These are phyloP conservation scores for Passiflora organensis DNA, from an alignment of 345 rosid genomes.

Conservation along the genomic window DNA sequence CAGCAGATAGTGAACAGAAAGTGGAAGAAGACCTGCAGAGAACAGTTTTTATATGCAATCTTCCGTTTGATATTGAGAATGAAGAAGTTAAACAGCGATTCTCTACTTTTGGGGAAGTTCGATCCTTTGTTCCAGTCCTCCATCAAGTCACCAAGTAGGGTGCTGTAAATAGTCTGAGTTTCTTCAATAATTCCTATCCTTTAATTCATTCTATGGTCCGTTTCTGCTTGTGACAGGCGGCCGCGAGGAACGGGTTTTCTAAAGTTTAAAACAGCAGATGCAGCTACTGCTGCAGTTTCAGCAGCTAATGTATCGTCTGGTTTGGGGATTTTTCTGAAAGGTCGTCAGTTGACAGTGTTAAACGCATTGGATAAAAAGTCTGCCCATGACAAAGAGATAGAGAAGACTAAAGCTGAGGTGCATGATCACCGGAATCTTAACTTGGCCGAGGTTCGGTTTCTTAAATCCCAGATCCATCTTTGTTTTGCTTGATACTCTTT, in stretches of 20 bases:
- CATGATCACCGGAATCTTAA: conserved; percentile 75
- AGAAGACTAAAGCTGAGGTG: conserved; percentile 65
- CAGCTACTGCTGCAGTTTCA: conserved; percentile 62
- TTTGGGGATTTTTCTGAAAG: conserved; percentile 67
- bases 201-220: conserved; percentile 2
- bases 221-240: conserved; percentile 51
- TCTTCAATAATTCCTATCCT: conserved; percentile 1
- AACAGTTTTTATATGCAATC: conserved; percentile 74
- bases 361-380: conserved; percentile 82
- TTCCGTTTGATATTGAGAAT: conserved; percentile 66
- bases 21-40: conserved; percentile 53
- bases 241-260: conserved; percentile 90
- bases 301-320: conserved; percentile 63
- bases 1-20: conserved; percentile 25
- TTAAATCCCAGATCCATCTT: not conserved
- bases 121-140: conserved; percentile 67
- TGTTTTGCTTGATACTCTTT: not conserved
- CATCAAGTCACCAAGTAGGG: conserved; percentile 81
- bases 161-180: conserved; percentile 4
- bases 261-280: conserved; percentile 69
- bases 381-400: conserved; percentile 61
- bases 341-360: conserved; percentile 67
- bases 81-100: conserved; percentile 78
- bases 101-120: conserved; percentile 68
- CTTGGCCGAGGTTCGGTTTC: conserved; percentile 67